These are phyloP conservation scores for Dactylellina leptospora DNA, from an alignment of 2,329 filamentous ascomycete species.

Conservation along the genomic window DNA sequence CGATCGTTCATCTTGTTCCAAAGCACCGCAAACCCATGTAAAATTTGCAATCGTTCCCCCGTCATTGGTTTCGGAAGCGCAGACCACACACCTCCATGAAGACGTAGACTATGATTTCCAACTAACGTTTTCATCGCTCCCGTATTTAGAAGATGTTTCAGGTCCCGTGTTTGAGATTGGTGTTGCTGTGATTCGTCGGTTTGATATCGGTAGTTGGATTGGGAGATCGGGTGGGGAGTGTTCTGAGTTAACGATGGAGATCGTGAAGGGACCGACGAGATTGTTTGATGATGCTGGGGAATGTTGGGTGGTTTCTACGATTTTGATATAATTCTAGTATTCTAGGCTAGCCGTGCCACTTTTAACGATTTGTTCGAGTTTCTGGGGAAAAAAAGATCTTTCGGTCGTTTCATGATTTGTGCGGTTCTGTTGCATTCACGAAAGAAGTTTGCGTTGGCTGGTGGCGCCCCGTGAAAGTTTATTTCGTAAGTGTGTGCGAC, in stretches of 20 bases:
- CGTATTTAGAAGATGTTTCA: constrained; percentile 12
- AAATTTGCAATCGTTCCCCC: neutral
- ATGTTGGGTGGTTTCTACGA: constrained; percentile 24
- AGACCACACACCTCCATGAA: neutral
- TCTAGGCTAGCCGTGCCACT: too few relatives aligned
- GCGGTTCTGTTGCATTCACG: too few relatives aligned
- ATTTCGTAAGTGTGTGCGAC: too few relatives aligned
- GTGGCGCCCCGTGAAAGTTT: too few relatives aligned
- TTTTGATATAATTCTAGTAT: constrained; percentile 14
- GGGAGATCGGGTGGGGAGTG: neutral
- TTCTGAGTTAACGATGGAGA: constrained; percentile 14
- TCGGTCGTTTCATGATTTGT: too few relatives aligned
- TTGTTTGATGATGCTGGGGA: constrained; percentile 24
- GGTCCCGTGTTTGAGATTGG: constrained; percentile 15
- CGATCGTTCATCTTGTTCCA: constrained; percentile 4
- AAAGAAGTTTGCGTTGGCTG: too few relatives aligned
- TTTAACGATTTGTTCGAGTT: neutral
- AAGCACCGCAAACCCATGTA: neutral
- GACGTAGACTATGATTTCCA: constrained; percentile 27
- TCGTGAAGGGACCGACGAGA: constrained; percentile 21
- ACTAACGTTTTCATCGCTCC: constrained; percentile 16
- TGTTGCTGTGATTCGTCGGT: neutral
- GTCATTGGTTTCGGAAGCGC: neutral
- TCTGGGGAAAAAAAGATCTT: too few relatives aligned
- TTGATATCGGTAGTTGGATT: constrained; percentile 12